Evolutionary conservation across 495 filamentous ascomycete genomes (phyloP).

Genomic region (Trichoderma gamsii): DNA sequence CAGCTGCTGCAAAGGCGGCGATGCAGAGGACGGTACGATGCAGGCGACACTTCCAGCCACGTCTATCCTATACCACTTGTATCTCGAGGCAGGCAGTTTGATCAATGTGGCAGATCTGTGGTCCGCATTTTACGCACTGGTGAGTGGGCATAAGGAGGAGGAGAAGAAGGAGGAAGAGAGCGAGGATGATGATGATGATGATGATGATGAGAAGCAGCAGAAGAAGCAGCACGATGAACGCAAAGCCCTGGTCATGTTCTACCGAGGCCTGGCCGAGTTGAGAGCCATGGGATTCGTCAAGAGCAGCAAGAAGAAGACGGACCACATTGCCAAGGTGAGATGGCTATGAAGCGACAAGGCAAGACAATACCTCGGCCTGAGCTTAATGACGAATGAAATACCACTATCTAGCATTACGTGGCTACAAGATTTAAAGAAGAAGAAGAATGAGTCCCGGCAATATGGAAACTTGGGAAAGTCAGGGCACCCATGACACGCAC

Average conservation of each 20-base stretch:
- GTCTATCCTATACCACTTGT: slow-evolving; percentile 82
- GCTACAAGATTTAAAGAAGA: too few relatives aligned
- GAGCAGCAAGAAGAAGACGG: slow-evolving; percentile 80
- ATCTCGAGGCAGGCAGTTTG: slow-evolving; percentile 78
- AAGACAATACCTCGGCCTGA: background rate
- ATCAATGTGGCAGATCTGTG: slow-evolving; percentile 88
- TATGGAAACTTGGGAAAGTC: too few relatives aligned
- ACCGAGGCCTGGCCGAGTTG: slow-evolving; percentile 75
- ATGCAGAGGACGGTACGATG: slow-evolving; percentile 42
- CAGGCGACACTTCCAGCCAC: slow-evolving; percentile 67
- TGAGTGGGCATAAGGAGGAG: slow-evolving; percentile 54
- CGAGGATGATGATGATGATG: too few relatives aligned
- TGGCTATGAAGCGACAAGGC: slow-evolving; percentile 29
- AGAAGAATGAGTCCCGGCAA: too few relatives aligned
- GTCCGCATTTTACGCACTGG: slow-evolving; percentile 75
- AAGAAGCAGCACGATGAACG: slow-evolving; percentile 35
- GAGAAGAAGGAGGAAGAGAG: slow-evolving; percentile 18
- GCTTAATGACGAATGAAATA: background rate
- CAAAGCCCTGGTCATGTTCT: slow-evolving; percentile 65
- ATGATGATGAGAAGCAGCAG: slow-evolving; percentile 27
- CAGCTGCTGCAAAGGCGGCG: slow-evolving; percentile 50
- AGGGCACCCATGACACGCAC: too few relatives aligned
- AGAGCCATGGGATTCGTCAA: slow-evolving; percentile 82
- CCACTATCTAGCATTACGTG: background rate
- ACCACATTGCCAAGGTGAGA: slow-evolving; percentile 77